These are phyloP conservation scores for Colletotrichum destructivum DNA, from an alignment of 2,329 filamentous ascomycete species.

Conservation along the genomic window DNA sequence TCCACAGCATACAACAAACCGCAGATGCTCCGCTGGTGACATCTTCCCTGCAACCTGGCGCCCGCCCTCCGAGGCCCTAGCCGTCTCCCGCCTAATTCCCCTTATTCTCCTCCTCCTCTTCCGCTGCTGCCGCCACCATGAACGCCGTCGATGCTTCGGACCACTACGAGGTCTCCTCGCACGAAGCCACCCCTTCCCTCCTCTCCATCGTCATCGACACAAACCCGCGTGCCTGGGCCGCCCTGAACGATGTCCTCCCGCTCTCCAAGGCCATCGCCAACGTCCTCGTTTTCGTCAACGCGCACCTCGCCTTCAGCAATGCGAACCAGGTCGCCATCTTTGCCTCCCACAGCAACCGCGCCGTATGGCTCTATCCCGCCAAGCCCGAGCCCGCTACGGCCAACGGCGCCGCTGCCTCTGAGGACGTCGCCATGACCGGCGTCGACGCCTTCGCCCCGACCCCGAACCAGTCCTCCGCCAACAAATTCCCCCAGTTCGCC, in stretches of 20 bases:
- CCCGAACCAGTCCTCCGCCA: conserved; percentile 68
- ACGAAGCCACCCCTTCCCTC: conserved; percentile 80
- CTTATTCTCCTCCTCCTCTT: not conserved
- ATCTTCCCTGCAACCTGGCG: conserved; percentile 35
- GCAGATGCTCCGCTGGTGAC: conserved; percentile 36
- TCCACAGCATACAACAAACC: not conserved
- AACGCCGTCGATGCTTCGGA: conserved; percentile 71
- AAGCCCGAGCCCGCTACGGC: conserved; percentile 49
- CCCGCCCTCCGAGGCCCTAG: conserved; percentile 33
- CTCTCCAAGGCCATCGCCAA: conserved; percentile 88
- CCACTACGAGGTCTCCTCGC: conserved; percentile 70
- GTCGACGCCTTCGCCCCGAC: conserved; percentile 53
- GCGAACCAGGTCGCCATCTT: conserved; percentile 93
- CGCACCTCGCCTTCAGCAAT: conserved; percentile 94
- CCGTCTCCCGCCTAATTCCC: conserved; percentile 5
- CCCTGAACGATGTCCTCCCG: conserved; percentile 80
- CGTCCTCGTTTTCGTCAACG: conserved; percentile 96
- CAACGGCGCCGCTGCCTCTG: conserved; percentile 52
- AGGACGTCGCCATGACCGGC: conserved; percentile 73
- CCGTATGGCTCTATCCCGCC: conserved; percentile 89
- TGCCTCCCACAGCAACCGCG: conserved; percentile 88
- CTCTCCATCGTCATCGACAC: conserved; percentile 95
- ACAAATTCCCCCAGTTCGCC: conserved; percentile 95
- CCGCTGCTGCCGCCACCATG: conserved; percentile 57
- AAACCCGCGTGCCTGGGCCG: conserved; percentile 94